A percentile compares a stretch with the other conserved stretches of the same genome.
phyloP scores from a whole-genome alignment of 805 yeast species.

The Saccharomycopsis sp. region DNA sequence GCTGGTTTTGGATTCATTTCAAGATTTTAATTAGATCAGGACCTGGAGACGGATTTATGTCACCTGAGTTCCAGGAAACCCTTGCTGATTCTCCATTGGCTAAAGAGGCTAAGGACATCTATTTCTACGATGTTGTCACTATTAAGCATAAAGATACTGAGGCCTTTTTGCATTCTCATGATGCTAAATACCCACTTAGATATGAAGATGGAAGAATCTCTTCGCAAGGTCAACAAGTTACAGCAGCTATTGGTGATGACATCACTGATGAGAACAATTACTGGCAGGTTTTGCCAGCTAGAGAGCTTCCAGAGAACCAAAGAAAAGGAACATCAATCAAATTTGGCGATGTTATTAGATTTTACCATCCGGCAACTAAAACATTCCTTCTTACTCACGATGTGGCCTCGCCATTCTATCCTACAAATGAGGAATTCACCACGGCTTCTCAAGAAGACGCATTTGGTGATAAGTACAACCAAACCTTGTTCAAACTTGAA shows the following conservation, averaged over 20 bases:
- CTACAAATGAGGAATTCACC: constrained; percentile 93
- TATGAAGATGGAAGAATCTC: constrained; percentile 96
- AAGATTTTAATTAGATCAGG: constrained; percentile 78
- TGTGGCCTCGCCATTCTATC: constrained; percentile 87
- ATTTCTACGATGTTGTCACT: constrained; percentile 71
- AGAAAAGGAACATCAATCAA: constrained; percentile 44
- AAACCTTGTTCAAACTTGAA: constrained; percentile 73
- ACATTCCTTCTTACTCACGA: constrained; percentile 84
- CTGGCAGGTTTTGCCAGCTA: constrained; percentile 78
- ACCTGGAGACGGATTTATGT: constrained; percentile 93
- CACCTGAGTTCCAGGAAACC: constrained; percentile 91
- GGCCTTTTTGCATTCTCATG: constrained; percentile 79
- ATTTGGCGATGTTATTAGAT: constrained; percentile 70
- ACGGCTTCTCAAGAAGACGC: constrained; percentile 61
- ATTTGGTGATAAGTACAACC: constrained; percentile 48
- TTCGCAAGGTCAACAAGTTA: constrained; percentile 91
- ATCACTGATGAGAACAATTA: constrained; percentile 56
- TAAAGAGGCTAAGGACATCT: constrained; percentile 59
- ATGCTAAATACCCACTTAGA: constrained; percentile 69
- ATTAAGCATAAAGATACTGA: constrained; percentile 75
- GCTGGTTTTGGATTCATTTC: constrained; percentile 92
- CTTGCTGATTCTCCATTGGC: constrained; percentile 78
- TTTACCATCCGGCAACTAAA: constrained; percentile 74
- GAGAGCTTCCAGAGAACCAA: constrained; percentile 36
- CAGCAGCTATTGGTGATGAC: constrained; percentile 39